phyloP scores from a whole-genome alignment of 2,329 filamentous ascomycete species.

The Nigrospora oryzae region DNA sequence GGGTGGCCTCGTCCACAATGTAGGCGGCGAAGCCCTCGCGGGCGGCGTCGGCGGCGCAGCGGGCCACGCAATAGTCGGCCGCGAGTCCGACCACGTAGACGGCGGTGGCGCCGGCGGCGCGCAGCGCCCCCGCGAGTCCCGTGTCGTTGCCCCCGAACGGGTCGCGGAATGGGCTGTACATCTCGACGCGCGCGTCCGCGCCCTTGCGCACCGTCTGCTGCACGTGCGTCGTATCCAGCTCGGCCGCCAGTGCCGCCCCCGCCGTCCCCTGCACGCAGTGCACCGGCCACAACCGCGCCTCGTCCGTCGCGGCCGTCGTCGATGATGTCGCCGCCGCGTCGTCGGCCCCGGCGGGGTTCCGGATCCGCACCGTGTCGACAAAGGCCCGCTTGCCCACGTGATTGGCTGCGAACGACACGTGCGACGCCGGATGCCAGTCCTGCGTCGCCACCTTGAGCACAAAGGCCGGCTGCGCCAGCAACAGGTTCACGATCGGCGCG shows the following conservation, averaged over 20 bases:
- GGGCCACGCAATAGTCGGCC: slow-evolving; percentile 81
- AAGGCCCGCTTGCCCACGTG: slow-evolving; percentile 64
- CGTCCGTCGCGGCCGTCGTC: slow-evolving; percentile 42
- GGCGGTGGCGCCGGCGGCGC: slow-evolving; percentile 54
- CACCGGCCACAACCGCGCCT: slow-evolving; percentile 73
- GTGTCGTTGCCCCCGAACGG: slow-evolving; percentile 61
- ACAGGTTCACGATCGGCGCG: slow-evolving; percentile 61
- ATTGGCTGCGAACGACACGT: slow-evolving; percentile 84
- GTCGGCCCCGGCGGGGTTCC: slow-evolving; percentile 40
- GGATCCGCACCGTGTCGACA: slow-evolving; percentile 52
- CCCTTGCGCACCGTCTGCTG: slow-evolving; percentile 72
- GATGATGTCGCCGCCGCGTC: too few relatives aligned
- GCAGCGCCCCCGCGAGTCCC: slow-evolving; percentile 53
- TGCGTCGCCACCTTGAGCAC: slow-evolving; percentile 73
- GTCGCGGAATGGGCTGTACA: slow-evolving; percentile 89
- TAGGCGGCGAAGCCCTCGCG: slow-evolving; percentile 69
- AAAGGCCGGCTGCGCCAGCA: slow-evolving; percentile 62
- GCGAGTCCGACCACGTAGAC: slow-evolving; percentile 84
- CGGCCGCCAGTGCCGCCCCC: slow-evolving; percentile 66
- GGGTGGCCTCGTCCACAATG: slow-evolving; percentile 72
- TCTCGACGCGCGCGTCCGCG: slow-evolving; percentile 64
- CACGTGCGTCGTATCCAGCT: slow-evolving; percentile 54
- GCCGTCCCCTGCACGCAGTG: slow-evolving; percentile 75
- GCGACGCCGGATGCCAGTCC: slow-evolving; percentile 77
- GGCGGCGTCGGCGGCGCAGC: slow-evolving; percentile 69